Evolutionary conservation across 495 filamentous ascomycete species (phyloP).

Genomic region (Clavariopsis aquatica): DNA sequence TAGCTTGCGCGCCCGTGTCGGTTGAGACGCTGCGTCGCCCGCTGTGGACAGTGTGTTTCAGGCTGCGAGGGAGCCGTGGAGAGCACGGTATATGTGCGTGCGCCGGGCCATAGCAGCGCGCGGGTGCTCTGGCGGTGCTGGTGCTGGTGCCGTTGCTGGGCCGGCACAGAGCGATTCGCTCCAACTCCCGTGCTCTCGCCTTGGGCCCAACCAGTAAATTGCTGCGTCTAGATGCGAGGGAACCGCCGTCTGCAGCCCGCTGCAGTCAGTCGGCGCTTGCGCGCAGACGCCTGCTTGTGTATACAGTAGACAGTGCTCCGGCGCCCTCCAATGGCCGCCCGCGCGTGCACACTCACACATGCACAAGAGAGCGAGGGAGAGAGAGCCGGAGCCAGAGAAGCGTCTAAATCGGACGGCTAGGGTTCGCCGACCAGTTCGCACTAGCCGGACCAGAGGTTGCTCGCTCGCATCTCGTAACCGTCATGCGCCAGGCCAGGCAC

Average conservation of each 20-base stretch:
- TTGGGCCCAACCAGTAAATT: no score
- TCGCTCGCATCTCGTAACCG: background rate
- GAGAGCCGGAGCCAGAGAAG: no score
- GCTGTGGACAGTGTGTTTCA: conserved; percentile 10
- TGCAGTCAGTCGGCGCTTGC: background rate
- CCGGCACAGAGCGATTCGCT: no score
- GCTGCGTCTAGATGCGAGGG: no score
- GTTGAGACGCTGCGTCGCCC: background rate
- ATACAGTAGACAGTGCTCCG: background rate
- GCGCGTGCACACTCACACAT: no score
- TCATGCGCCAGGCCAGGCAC: background rate
- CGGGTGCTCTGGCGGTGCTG: no score
- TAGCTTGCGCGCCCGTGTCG: background rate
- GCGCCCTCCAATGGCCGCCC: conserved; percentile 12
- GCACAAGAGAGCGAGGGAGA: no score
- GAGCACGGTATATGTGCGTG: no score
- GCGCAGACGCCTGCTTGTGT: background rate
- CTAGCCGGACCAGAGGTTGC: background rate
- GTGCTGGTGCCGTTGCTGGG: no score
- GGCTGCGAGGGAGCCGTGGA: background rate
- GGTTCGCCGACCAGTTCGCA: conserved; percentile 2
- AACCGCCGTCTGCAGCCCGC: background rate
- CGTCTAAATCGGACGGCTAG: background rate
- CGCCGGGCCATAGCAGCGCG: no score
- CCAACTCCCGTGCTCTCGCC: no score